Conservation (phyloP, 73 alveolate genomes). For the Effrenium voratum region DNA sequence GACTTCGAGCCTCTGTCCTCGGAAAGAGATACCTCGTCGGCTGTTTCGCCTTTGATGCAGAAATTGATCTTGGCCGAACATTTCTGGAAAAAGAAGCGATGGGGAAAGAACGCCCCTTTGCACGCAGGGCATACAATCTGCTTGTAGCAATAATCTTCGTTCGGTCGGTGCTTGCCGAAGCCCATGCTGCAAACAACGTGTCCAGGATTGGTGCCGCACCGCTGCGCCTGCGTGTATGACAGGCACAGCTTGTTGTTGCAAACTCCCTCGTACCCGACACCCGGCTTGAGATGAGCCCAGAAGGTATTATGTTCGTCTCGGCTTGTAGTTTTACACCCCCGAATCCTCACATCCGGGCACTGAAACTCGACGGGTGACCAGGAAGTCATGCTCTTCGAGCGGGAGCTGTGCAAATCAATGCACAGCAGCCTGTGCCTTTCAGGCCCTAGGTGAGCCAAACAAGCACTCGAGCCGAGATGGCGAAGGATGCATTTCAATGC, state of each 20-base stretch:
- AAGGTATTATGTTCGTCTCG: too few species aligned
- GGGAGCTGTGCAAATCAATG: too few species aligned
- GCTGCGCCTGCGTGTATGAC: neutral
- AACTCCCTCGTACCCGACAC: neutral
- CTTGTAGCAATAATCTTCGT: slow-evolving; percentile 22
- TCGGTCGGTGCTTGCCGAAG: slow-evolving; percentile 47
- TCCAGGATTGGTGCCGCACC: neutral
- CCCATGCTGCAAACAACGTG: slow-evolving; percentile 1
- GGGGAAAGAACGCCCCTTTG: neutral
- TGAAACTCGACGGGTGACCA: too few species aligned
- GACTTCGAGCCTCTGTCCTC: neutral
- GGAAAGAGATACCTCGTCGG: neutral
- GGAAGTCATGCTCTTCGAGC: too few species aligned
- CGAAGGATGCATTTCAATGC: too few species aligned
- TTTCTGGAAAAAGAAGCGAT: neutral
- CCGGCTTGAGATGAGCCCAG: neutral
- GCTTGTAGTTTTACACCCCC: too few species aligned
- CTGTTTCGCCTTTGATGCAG: neutral
- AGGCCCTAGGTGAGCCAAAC: too few species aligned
- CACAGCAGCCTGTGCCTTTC: too few species aligned
- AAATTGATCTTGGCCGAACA: slow-evolving; percentile 54
- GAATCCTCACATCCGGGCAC: too few species aligned
- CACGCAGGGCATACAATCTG: slow-evolving; percentile 54
- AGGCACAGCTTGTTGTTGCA: neutral
- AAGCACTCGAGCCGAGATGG: too few species aligned